A percentile compares a stretch with the other conserved stretches of the same genome.
These are phyloP conservation scores for Saccharum hybrid DNA, from an alignment of 202 grass and related monocot genomes.

Conservation along the genomic window DNA sequence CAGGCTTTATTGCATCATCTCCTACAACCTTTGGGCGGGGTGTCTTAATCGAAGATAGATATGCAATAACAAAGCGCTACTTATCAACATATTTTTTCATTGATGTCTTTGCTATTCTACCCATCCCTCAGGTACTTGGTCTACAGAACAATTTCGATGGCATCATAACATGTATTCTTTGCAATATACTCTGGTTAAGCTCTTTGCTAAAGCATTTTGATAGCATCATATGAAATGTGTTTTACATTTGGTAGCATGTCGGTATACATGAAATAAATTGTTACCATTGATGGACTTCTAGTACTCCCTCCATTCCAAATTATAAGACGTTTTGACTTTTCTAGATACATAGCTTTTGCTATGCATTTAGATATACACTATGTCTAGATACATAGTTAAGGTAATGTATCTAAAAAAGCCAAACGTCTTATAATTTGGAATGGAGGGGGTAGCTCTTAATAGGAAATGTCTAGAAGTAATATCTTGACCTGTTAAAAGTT, in stretches of 20 bases:
- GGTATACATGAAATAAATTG: neutral
- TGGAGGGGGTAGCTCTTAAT: neutral
- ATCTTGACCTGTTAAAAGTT: conserved; percentile 4
- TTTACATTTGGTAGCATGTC: neutral
- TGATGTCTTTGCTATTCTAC: conserved; percentile 83
- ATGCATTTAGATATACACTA: too few species aligned
- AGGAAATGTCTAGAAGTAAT: conserved; percentile 23
- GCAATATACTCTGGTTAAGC: neutral
- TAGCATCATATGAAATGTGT: neutral
- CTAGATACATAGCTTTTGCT: too few species aligned
- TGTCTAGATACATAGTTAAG: too few species aligned
- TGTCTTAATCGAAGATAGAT: conserved; percentile 65
- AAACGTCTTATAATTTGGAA: too few species aligned
- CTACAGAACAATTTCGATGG: conserved; percentile 1
- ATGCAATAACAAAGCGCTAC: conserved; percentile 72
- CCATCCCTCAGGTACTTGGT: conserved; percentile 78
- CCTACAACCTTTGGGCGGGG: conserved; percentile 50
- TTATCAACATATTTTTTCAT: conserved; percentile 82
- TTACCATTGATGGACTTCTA: conserved; percentile 2
- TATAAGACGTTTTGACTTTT: too few species aligned
- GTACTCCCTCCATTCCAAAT: neutral
- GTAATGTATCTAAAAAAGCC: too few species aligned
- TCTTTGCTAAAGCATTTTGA: neutral
- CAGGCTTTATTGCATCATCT: conserved; percentile 80
- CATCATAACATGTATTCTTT: conserved; percentile 30